Evolutionary conservation across 1,284 basidiomycete genomes (phyloP).

Genomic region (Puccinia hordei): DNA sequence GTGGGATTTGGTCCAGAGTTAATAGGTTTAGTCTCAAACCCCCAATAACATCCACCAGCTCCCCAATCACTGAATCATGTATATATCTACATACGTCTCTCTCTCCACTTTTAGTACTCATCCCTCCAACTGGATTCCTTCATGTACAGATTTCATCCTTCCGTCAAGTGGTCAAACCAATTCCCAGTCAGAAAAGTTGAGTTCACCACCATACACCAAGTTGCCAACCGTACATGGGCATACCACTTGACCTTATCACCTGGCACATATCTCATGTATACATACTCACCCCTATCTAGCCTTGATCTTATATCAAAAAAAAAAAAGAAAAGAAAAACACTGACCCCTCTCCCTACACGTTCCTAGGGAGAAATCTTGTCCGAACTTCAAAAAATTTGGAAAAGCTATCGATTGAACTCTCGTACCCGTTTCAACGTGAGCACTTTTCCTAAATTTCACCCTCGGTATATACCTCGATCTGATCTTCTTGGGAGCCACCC

Average conservation of each 20-base stretch:
- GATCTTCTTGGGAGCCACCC: too few species aligned
- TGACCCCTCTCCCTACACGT: not conserved
- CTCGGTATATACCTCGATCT: too few species aligned
- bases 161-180: constrained; percentile 45
- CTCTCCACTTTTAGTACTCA: constrained; percentile 47
- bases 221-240: too few species aligned
- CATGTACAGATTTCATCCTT: constrained; percentile 50
- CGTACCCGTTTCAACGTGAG: constrained; percentile 43
- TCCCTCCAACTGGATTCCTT: constrained; percentile 47
- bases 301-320: too few species aligned
- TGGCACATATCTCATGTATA: too few species aligned
- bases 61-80: too few species aligned
- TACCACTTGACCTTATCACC: too few species aligned
- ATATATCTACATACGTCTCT: too few species aligned
- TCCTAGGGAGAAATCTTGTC: constrained; percentile 37
- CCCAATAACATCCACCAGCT: too few species aligned
- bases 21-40: constrained; percentile 43
- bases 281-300: too few species aligned
- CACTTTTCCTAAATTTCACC: not conserved
- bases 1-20: constrained; percentile 48
- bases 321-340: too few species aligned
- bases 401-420: constrained; percentile 32
- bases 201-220: not conserved
- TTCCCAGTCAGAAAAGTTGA: constrained; percentile 44
- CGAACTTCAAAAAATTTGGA: constrained; percentile 36